These are phyloP conservation scores for Cercospora zeae-maydis DNA, from an alignment of 2,329 filamentous ascomycete genomes.

Conservation along the genomic window DNA sequence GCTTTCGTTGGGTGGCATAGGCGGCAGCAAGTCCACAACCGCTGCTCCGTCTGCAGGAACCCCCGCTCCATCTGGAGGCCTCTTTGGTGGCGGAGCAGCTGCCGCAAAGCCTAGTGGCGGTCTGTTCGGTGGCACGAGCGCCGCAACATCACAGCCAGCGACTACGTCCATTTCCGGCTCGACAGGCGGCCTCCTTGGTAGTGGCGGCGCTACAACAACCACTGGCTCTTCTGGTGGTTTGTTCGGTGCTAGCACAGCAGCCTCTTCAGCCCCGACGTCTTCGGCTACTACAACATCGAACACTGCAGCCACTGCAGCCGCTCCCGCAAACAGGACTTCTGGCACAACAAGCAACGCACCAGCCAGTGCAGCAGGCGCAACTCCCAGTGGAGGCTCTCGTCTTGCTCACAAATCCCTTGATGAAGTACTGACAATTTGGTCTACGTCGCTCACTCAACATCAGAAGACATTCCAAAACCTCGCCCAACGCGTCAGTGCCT, in stretches of 20 bases:
- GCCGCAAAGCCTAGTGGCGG: constrained; percentile 5
- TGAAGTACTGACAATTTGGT: constrained; percentile 96
- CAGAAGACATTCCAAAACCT: constrained; percentile 95
- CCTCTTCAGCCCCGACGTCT: not conserved
- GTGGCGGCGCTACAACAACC: not conserved
- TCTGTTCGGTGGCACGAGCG: constrained; percentile 2
- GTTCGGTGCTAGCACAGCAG: constrained; percentile 10
- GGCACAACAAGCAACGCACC: constrained; percentile 6
- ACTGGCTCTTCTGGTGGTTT: constrained; percentile 10
- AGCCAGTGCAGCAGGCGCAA: constrained; percentile 63
- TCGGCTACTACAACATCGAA: not conserved
- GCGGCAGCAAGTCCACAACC: constrained; percentile 2
- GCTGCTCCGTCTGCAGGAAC: not conserved
- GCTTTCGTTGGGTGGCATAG: constrained; percentile 1
- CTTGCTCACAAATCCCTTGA: constrained; percentile 99
- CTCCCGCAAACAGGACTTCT: not conserved
- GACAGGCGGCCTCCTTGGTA: not conserved
- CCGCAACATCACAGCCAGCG: constrained; percentile 5
- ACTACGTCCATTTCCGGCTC: constrained; percentile 6
- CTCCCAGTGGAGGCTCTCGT: constrained; percentile 75
- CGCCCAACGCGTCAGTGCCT: constrained; percentile 78
- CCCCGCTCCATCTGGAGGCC: not conserved
- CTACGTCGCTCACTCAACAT: constrained; percentile 89
- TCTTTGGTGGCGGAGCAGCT: constrained; percentile 3
- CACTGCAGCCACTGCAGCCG: not conserved